Conservation (phyloP, 2,329 filamentous ascomycete genomes). For the Arthrobotrys megalospora region DNA sequence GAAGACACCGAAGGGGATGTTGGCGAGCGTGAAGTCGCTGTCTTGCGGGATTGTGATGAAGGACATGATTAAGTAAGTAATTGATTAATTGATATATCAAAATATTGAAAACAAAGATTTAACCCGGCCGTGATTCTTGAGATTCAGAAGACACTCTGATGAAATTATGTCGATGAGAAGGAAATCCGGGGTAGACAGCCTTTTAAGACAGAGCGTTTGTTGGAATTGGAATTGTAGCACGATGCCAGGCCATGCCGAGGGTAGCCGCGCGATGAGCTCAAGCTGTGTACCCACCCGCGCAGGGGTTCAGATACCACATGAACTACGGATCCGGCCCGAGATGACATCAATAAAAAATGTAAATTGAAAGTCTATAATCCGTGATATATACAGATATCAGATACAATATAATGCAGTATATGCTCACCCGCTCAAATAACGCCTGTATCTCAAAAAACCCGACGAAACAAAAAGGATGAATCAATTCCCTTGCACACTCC, state of each 20-base stretch:
- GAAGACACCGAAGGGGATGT: conserved; percentile 88
- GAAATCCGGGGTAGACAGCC: conserved; percentile 41
- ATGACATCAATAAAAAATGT: neutral
- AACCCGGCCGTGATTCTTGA: neutral
- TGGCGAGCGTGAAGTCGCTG: conserved; percentile 81
- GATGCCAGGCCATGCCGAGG: conserved; percentile 36
- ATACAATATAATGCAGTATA: conserved; percentile 4
- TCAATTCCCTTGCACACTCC: too few species aligned
- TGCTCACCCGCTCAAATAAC: conserved; percentile 11
- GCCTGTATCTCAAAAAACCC: neutral
- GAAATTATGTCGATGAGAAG: neutral
- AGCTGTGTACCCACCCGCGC: conserved; percentile 13
- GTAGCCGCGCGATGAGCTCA: conserved; percentile 51
- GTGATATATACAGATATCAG: neutral
- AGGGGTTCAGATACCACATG: conserved; percentile 14
- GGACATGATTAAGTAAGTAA: conserved; percentile 35
- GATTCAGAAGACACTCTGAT: neutral
- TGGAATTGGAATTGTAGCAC: conserved; percentile 1
- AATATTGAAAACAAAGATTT: neutral
- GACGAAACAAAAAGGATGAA: neutral
- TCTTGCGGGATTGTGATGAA: conserved; percentile 72
- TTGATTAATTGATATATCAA: conserved; percentile 12
- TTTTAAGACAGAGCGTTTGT: conserved; percentile 29
- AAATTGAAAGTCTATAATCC: neutral
- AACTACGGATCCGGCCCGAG: neutral